These are phyloP conservation scores for Psilocybe cyanescens DNA, from an alignment of 768 basidiomycete species.

Conservation along the genomic window DNA sequence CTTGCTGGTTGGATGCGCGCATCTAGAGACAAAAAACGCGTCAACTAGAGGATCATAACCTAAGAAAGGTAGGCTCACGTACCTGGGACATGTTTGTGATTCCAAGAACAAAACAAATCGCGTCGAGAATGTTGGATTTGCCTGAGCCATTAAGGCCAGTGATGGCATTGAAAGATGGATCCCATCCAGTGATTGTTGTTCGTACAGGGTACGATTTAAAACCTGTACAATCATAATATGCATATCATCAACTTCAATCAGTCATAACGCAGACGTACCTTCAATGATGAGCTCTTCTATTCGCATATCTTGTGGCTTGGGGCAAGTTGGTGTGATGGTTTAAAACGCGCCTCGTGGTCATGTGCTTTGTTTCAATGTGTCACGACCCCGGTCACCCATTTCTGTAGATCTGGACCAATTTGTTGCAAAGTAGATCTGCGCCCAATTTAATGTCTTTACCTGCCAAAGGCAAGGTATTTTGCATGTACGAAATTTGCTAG, in stretches of 20 bases:
- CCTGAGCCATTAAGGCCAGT: slow-evolving; percentile 95
- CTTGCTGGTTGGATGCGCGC: slow-evolving; percentile 94
- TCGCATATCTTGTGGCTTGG: slow-evolving; percentile 33
- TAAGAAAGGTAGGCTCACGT: background rate
- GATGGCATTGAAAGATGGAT: slow-evolving; percentile 97
- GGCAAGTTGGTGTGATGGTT: slow-evolving; percentile 7
- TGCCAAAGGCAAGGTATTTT: background rate
- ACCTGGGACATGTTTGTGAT: slow-evolving; percentile 97
- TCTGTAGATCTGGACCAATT: background rate
- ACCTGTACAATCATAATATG: slow-evolving; percentile 46
- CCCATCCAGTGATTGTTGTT: slow-evolving; percentile 96
- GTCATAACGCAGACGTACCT: slow-evolving; percentile 45
- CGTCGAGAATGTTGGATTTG: slow-evolving; percentile 99
- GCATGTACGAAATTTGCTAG: too few species aligned
- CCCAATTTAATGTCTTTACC: background rate
- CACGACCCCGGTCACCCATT: slow-evolving; percentile 13
- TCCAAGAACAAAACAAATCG: slow-evolving; percentile 98
- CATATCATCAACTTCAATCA: background rate
- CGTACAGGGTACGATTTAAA: slow-evolving; percentile 99
- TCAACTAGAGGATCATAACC: slow-evolving; percentile 3
- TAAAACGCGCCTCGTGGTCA: slow-evolving; percentile 17
- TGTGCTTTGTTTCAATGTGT: slow-evolving; percentile 9
- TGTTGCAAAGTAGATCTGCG: background rate
- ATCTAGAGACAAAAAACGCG: slow-evolving; percentile 55
- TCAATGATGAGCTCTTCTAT: slow-evolving; percentile 96